Evolutionary conservation across 306 rosid genomes (phyloP), one percentile per base, ranked within the genome.

Genomic region (Inga leiocalycina): DNA sequence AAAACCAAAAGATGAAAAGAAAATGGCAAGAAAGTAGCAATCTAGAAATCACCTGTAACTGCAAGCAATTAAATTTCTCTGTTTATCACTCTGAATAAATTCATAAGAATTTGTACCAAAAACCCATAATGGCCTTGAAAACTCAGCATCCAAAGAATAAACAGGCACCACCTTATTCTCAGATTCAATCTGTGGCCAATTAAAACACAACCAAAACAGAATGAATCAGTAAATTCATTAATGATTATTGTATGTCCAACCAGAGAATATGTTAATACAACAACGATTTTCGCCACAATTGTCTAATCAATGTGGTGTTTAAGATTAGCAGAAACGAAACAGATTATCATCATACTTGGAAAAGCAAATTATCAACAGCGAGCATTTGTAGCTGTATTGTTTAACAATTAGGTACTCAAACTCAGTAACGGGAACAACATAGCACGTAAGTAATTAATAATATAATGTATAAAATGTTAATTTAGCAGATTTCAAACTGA

Each of bases 31-130:
- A 73, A 43, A 37, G 71, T 51, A 64, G 57, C 49, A 81, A 64
- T 79, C 34, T 64, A n/a, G 32, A 71, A 71, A 82, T 83, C 79
- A 96, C 99, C 98, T 92, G 90, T 92, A 94, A 89, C 91, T 86
- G 84, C 97, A 92, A 86, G 92, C 97, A 91, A 96, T 87, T 76
- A 89, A 69, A 76, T 83, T 89, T 35, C 82, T 87, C 71, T 82
- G 83, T 27, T 81, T 82, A 62, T 59, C 62, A 70, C 86, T 92
- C 45, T 79, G 85, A 82, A 92, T 79, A 71, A 93, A 59, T 67
- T 91, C 99, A 89, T 92, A 97, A 79, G 99, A 97, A 83, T 92
- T 94, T 56, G 54, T 78, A 37, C 98, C 99, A 72, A 91, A 97
- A 80, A 86, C 62, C 99, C 97, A 97, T 37, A 91, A 80, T 6